Base-by-base conservation (phyloP, 371 early-diverging fungal genomes). In the Chytridium lagenaria region DNA sequence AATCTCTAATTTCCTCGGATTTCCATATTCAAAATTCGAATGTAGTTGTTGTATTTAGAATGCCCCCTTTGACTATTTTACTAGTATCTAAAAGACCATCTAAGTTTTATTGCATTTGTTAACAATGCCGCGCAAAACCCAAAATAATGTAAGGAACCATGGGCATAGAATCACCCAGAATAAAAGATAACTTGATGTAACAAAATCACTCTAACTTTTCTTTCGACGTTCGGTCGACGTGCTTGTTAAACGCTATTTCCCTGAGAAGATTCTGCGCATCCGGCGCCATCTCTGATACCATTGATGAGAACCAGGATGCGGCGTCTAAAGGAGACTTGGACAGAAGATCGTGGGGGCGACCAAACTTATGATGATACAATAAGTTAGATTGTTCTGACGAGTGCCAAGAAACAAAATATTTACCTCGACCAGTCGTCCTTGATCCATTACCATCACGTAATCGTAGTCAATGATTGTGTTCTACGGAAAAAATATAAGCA, bases 401-500 rank as follows among this genome's bases (percentile, higher is more conserved):
- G 5, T n/a, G 40, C n/a, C 2, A n/a, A 33, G 30, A 67, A 44
- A 38, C 44, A 30, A 49, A 79, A 85, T 90, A 51, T 28, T 30
- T 19, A 68, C 68, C 78, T 97, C 95, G 5, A 90, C 91, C 1
- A 95, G 82, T 36, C 77, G 68, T 2, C 96, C 95, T 50, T 89
- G 89, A 71, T 95, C 94, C 72, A 96, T 81, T 0, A 95, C 94
- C 37, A 96, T 75, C 15, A 96, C 91, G 51, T 86, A 85, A 78
- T 95, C 95, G 69, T 92, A 96, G 78, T 96, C 95, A 67, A 95
- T 92, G n/a, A 97, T 89, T 0, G 94, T 94, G 68, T 91, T 85
- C 75, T 52, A 23, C 26, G 12, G 55, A 5, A 10, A 52, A 52
- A 5, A n/a, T 52, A 52, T 7, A 26, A n/a, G 55, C n/a, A 52